Base-by-base conservation (phyloP, 306 rosid genomes). In the Sicyos edulis region DNA sequence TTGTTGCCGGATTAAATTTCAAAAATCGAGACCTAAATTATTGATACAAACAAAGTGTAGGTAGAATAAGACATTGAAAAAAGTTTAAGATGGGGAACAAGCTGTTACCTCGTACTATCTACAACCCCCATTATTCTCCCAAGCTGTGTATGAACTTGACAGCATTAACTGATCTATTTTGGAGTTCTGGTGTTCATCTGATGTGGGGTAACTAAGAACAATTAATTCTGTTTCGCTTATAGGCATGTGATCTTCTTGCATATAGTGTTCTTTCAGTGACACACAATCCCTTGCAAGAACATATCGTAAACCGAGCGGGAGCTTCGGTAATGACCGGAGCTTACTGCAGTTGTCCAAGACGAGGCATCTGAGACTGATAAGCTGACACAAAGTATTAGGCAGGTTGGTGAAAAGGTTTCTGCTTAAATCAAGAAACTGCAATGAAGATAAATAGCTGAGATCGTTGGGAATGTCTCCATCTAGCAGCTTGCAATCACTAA, bases 391-490 rank as follows among this genome's bases (percentile, higher is more conserved):
- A 69, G 14, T 70, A 17, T 77, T 17, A 16, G 80, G 75, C 45
- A 74, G 6, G 12, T 40, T 67, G 12, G 55, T 26, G 32, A 78
- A 78, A 22, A 32, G 45, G 75, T 74, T 78, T 16, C 65, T 68
- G 49, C 78, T 74, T 59, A 74, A 49, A 69, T 79, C 67, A 7
- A 78, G 34, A 7, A 11, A 6, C 22, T 78, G 63, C 65, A 78
- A 67, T 8, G 54, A 73, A 19, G 78, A 67, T 40, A 78, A 16
- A 67, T 10, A 12, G 49, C 78, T 57, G 55, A 78, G 45, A 32
- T 73, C 52, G 17, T 60, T n/a, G 32, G 71, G 80, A 4, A 76
- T 57, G 8, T 15, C 75, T 56, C 80, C 77, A 44, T 80, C 77
- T 16, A 9, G 4, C 54, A 80, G 72, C 49, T 66, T 76, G 60